Conservation (phyloP, 257 asterid genomes). For the Apocynum venetum region DNA sequence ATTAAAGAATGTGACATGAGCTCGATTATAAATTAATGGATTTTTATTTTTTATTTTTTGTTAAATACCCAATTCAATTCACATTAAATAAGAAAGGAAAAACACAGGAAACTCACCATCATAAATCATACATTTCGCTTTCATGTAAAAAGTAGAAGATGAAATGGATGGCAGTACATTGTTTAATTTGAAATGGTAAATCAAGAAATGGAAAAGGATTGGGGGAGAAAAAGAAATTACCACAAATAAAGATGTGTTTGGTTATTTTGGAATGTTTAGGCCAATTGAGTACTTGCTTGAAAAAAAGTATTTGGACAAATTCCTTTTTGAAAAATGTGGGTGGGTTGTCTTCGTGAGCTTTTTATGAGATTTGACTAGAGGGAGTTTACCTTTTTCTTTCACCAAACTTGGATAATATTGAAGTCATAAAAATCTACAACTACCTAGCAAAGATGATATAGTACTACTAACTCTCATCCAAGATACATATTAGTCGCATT, state of each 20-base stretch:
- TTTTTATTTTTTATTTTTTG: too few species aligned
- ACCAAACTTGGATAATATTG: not conserved
- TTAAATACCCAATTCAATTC: too few species aligned
- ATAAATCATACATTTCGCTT: not conserved
- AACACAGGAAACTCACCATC: too few species aligned
- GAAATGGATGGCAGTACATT: not conserved
- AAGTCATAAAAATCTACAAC: conserved; percentile 1
- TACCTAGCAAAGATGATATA: not conserved
- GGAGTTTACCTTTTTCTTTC: not conserved
- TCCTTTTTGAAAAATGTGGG: not conserved
- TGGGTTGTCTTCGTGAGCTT: not conserved
- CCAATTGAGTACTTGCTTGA: not conserved
- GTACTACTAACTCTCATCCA: too few species aligned
- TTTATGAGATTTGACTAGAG: not conserved
- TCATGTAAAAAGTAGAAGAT: not conserved
- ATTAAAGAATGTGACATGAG: too few species aligned
- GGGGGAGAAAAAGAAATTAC: not conserved
- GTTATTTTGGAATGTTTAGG: not conserved
- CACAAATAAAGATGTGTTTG: not conserved
- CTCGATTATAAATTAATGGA: too few species aligned
- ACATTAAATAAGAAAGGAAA: too few species aligned
- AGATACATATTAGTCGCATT: too few species aligned
- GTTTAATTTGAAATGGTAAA: not conserved
- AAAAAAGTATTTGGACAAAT: not conserved
- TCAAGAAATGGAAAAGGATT: not conserved